phyloP scores from a whole-genome alignment of 2,329 filamentous ascomycete genomes.

The Chaetomiaceae sp. region DNA sequence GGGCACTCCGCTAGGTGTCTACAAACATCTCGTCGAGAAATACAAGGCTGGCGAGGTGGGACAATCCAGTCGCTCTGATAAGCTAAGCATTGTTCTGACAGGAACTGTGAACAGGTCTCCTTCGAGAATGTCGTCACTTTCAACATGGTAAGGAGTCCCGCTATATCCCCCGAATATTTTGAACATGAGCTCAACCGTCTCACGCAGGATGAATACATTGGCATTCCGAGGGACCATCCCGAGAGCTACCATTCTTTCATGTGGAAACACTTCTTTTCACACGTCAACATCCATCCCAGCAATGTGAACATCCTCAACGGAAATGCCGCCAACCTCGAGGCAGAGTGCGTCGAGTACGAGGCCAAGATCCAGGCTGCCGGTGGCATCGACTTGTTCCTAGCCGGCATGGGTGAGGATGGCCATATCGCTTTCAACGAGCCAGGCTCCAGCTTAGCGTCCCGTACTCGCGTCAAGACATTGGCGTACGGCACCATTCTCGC shows the following conservation, averaged over 20 bases:
- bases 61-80: neutral
- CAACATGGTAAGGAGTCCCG: conserved; percentile 35
- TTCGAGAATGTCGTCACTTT: conserved; percentile 71
- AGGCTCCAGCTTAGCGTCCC: conserved; percentile 63
- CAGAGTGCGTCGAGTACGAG: conserved; percentile 70
- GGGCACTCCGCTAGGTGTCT: conserved; percentile 65
- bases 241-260: conserved; percentile 79
- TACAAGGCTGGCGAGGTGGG: conserved; percentile 52
- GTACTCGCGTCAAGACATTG: conserved; percentile 71
- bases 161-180: no score
- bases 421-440: conserved; percentile 83
- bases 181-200: neutral
- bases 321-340: conserved; percentile 63
- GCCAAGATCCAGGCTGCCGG: conserved; percentile 62
- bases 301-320: conserved; percentile 71
- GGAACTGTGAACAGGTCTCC: conserved; percentile 25
- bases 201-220: conserved; percentile 71
- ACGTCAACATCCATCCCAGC: conserved; percentile 63
- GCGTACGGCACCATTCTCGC: conserved; percentile 74
- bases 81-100: neutral
- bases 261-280: conserved; percentile 77
- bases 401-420: conserved; percentile 71
- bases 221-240: conserved; percentile 66
- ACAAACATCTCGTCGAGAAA: conserved; percentile 60
- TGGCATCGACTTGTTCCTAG: conserved; percentile 73